Evolutionary conservation across 1,139 yeast genomes (phyloP).

Genomic region (Hanseniaspora sp.): DNA sequence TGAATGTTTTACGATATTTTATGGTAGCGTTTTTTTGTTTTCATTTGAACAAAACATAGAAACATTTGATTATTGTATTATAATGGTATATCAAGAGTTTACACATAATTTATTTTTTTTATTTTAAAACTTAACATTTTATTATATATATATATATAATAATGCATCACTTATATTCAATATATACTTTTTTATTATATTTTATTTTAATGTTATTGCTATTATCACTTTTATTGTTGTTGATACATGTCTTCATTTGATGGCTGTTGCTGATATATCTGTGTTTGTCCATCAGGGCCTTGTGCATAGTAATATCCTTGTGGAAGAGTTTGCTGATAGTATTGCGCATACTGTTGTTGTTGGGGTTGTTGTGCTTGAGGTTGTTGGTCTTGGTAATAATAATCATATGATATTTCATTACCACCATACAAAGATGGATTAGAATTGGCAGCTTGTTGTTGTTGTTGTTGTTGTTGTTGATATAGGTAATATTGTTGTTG

Average conservation of each 20-base stretch:
- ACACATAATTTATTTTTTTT: too few relatives aligned
- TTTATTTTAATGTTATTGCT: neutral
- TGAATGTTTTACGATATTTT: too few relatives aligned
- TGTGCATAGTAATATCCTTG: constrained; percentile 16
- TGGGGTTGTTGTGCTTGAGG: constrained; percentile 16
- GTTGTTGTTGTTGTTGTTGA: constrained; percentile 7
- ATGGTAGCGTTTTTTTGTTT: too few relatives aligned
- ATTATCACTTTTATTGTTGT: neutral
- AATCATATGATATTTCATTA: constrained; percentile 8
- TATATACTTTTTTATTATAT: too few relatives aligned
- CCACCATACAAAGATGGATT: neutral
- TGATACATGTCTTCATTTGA: neutral
- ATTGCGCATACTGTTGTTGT: constrained; percentile 17
- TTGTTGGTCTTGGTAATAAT: constrained; percentile 15
- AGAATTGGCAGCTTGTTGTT: neutral
- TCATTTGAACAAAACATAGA: too few relatives aligned
- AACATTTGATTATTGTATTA: too few relatives aligned
- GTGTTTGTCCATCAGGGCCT: constrained; percentile 15
- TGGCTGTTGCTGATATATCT: constrained; percentile 5
- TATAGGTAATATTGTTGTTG: constrained; percentile 8
- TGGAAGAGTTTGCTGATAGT: constrained; percentile 17
- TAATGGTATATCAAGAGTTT: too few relatives aligned
- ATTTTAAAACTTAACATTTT: too few relatives aligned
- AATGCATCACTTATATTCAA: too few relatives aligned
- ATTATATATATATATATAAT: too few relatives aligned